A percentile compares a stretch with the other conserved stretches of the same genome.
Evolutionary conservation across 352 stramenopile genomes (phyloP).

Genomic region (Discostella stelligera): DNA sequence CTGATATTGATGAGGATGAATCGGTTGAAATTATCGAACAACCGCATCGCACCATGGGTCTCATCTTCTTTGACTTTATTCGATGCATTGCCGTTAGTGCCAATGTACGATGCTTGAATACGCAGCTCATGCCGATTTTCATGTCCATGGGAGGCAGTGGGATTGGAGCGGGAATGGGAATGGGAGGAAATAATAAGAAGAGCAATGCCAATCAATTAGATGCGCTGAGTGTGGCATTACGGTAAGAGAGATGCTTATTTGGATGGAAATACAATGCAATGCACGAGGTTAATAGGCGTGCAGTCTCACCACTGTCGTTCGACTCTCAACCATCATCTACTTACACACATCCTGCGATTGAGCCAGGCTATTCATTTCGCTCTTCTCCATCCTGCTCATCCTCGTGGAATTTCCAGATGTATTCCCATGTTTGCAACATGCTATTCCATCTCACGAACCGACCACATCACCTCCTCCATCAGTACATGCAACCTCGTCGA

Average conservation of each 20-base stretch:
- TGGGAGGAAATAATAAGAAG: background rate
- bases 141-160: constrained; percentile 1
- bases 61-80: constrained; percentile 47
- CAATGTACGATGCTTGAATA: constrained; percentile 37
- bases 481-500: constrained; percentile 16
- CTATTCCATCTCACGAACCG: background rate
- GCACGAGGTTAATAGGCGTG: too few species aligned
- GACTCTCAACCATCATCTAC: background rate
- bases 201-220: constrained; percentile 17
- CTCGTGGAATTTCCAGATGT: constrained; percentile 59
- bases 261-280: too few species aligned
- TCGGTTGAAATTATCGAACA: constrained; percentile 19
- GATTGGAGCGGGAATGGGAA: background rate
- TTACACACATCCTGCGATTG: background rate
- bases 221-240: constrained; percentile 28
- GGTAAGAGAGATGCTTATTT: constrained; percentile 32
- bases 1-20: constrained; percentile 18
- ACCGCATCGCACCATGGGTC: constrained; percentile 28
- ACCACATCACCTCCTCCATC: constrained; percentile 34
- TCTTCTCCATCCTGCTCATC: constrained; percentile 64
- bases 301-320: background rate
- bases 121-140: constrained; percentile 36
- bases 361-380: constrained; percentile 64
- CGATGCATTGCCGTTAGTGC: constrained; percentile 38
- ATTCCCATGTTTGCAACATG: constrained; percentile 47